Base-by-base conservation (phyloP, 352 stramenopile species). In the Globisporangium rhizosaccharum region DNA sequence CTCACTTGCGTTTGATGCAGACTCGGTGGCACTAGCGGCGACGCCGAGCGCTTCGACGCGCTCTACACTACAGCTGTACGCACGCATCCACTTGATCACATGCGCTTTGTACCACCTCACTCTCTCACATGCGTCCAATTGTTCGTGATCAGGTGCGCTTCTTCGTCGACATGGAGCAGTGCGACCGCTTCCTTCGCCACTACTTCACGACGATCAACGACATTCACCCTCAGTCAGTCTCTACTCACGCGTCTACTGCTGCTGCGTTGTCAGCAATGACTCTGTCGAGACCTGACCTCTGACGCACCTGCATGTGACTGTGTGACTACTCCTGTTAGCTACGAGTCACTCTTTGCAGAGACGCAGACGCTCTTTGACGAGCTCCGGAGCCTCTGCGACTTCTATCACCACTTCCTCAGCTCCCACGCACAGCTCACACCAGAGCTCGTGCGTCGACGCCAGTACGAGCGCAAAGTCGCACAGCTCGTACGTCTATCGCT, bases 91-190 rank as follows among this genome's bases (percentile, higher is more conserved):
- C 0, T 28, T 36, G 11, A 28, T 50, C 4, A 58, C 8, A 17
- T 17, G 36, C 10, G 15, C n/a, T 1, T 18, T 8, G 42, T 26
- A 15, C 28, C 4, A 28, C 23, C 7, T 28, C n/a, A 44, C 14
- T 12, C 14, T 17, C 52, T 57, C 11, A 51, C 14, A 26, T 25
- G 49, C 20, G 18, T 44, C 15, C 20, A 7, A 36, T 11, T 25
- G 9, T 48, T n/a, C 23, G 6, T 44, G 25, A 28, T 49, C 46
- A 86, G 79, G 81, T 93, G 30, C 73, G 68, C 17, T 91, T 89
- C 53, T 94, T 92, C 52, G 82, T 94, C 44, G 83, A 94, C 57
- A 94, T 92, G 82, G 85, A 94, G 71, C 85, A 94, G 62, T 92
- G 85, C 48, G 85, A 94, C 55, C 78, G 82, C 3, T 86, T 86